Evolutionary conservation across 2,329 filamentous ascomycete species (phyloP), one percentile per base, ranked within the genome.

Genomic region (Colletotrichum sansevieriae): DNA sequence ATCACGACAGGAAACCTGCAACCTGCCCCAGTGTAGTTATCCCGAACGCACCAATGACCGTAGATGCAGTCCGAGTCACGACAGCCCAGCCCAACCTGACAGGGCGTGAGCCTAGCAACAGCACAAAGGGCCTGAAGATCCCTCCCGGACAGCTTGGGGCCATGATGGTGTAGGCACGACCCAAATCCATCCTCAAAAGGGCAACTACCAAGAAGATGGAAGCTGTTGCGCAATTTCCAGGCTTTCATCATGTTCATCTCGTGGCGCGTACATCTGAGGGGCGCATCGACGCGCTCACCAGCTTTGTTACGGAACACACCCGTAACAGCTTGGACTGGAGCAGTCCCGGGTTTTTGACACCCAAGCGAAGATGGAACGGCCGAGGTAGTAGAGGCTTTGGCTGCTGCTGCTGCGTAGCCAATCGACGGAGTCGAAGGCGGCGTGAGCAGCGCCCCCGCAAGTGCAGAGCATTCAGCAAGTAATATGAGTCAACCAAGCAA

Each of bases 171-270:
- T 2, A 46, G 59, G 47, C 79, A 81, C 18, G 54, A 56, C 2
- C 65, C 62, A 15, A 33, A 59, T 33, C 9, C 43, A 1, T 56
- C 37, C 15, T 62, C 33, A 43, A 68, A 74, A 0, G 13, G 20
- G 20, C 75, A 76, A 2, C 60, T 65, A 2, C 74, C 75, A 13
- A 77, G 57, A 3, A 81, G 72, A 56, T 79, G 76, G 44, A 73
- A 78, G 10, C 58, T 71, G 58, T 80, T 80, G 72, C 79, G 80
- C 18, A 78, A 70, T 43, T 76, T 80, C 7, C 63, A 70, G 20
- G 56, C 44, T 56, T 76, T 79, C 41, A 80, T 59, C 4, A 37
- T 57, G 5, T 70, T 61, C 20, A 77, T 70, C 11, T 74, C 71
- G 3, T 63, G 68, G 5, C 63, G 55, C 2, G 70, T 73, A 29